Base-by-base conservation (phyloP, 164 flowering plant species). In the Liquidambar formosana region DNA sequence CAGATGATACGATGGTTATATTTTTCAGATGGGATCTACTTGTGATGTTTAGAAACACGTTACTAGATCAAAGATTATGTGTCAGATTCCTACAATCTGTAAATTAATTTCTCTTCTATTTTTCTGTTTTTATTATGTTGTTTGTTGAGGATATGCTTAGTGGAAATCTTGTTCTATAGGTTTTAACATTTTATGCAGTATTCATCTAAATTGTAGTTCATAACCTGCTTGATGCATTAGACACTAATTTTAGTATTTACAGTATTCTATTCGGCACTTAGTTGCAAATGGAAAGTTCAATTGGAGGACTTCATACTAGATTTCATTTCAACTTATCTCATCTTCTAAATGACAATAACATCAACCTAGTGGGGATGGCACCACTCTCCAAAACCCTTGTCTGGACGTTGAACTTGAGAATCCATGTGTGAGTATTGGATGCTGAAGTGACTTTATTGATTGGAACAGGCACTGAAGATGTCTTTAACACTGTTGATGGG, bases 401-500 rank as follows among this genome's bases (percentile, higher is more conserved):
- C 21, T n/a, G n/a, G n/a, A n/a, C n/a, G n/a, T n/a, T n/a, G n/a
- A n/a, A n/a, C n/a, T n/a, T n/a, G n/a, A 28, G 10, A 33, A 33
- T 33, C 41, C 41, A 6, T 33, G 41, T 33, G 4, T 33, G 6
- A 33, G 47, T 28, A 28, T n/a, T 59, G 26, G 38, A 14, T 67
- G 63, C 23, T 45, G 38, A 57, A 67, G 28, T 18, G 41, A 61
- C 25, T 67, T 22, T 27, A 56, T 54, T 52, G 49, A 23, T 56
- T 54, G 26, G 47, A 15, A 12, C 43, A 78, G 80, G 73, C 45
- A 46, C 58, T 26, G 44, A 46, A 0, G 64, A 71, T 25, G 57
- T 71, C 64, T 59, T 65, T 33, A 49, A 69, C 11, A 28, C 60
- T 10, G 64, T 53, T 38, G 49, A 60, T 71, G 66, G 53, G 63